Evolutionary conservation across 768 basidiomycete species (phyloP).

Genomic region (Hypsizygus marmoreus): DNA sequence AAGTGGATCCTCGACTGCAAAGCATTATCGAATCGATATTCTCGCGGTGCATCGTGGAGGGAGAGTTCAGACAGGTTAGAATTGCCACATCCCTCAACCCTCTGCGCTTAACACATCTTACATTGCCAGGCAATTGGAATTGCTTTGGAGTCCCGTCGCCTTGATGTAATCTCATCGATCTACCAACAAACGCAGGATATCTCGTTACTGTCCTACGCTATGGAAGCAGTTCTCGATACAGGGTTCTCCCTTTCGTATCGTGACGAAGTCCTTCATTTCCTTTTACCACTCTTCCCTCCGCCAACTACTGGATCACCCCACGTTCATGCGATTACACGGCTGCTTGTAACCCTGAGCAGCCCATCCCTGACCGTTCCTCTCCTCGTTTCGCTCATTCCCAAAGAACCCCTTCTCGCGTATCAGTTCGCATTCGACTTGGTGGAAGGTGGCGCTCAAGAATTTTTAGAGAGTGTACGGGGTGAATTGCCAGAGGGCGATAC

Average conservation of each 20-base stretch:
- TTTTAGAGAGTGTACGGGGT: slow-evolving; percentile 73
- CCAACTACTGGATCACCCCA: slow-evolving; percentile 74
- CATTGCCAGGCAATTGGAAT: slow-evolving; percentile 85
- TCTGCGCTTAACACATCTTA: background rate
- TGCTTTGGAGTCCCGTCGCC: slow-evolving; percentile 86
- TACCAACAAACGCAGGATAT: slow-evolving; percentile 76
- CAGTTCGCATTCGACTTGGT: slow-evolving; percentile 96
- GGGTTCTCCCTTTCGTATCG: slow-evolving; percentile 86
- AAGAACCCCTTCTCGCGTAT: slow-evolving; percentile 80
- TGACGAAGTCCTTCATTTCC: slow-evolving; percentile 74
- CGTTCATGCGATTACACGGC: slow-evolving; percentile 80
- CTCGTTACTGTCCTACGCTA: slow-evolving; percentile 82
- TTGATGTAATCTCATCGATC: slow-evolving; percentile 83
- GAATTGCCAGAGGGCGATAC: slow-evolving; percentile 69
- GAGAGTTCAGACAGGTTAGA: slow-evolving; percentile 86
- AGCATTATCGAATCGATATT: slow-evolving; percentile 90
- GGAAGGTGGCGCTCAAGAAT: slow-evolving; percentile 93
- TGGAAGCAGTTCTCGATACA: slow-evolving; percentile 90
- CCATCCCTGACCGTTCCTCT: slow-evolving; percentile 77
- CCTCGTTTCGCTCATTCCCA: slow-evolving; percentile 67
- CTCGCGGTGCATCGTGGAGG: slow-evolving; percentile 79
- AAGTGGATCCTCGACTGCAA: slow-evolving; percentile 80
- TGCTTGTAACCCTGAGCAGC: slow-evolving; percentile 86
- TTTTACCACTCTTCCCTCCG: slow-evolving; percentile 85
- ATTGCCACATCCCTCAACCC: slow-evolving; percentile 8